Evolutionary conservation across 2,329 filamentous ascomycete genomes (phyloP), one percentile per base, ranked within the genome.

Genomic region (Clonostachys byssicola): DNA sequence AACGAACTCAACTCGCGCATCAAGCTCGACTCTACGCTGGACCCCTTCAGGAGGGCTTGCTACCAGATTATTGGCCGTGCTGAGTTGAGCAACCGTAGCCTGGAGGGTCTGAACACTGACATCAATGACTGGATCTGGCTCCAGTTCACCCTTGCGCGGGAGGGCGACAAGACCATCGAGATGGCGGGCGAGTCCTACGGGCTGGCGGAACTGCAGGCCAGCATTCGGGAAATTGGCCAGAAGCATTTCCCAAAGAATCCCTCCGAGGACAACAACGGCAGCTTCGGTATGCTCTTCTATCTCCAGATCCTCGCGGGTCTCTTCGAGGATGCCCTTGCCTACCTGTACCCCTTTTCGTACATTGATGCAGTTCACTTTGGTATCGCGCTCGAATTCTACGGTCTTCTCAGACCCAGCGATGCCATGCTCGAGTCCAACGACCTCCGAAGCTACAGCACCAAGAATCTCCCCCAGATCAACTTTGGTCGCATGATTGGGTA

Each of bases 341-440:
- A 95, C 65, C 79, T 99, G 16, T 96, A 96, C 62, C 81, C 84
- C 42, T 94, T 95, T 70, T 89, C 90, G 44, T 95, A 96, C 59
- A 83, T 96, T 42, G 92, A 95, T 54, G 92, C 92, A 20, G 89
- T 96, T 43, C 95, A 99, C 73, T 96, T 97, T 61, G 90, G 90
- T 18, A 86, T 97, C 59, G 90, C 86, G 1, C 78, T 99, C 41
- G 84, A 86, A 56, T 96, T 88, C 69, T 96, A 96, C 63, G 92
- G 92, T 13, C 75, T 99, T 50, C 73, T 99, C 51, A 86, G 92
- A 35, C 89, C 95, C 30, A 88, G 90, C 35, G 89, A 95, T 64
- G 90, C 90, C 52, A 80, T 82, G 56, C 80, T 81, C 8, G 83
- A 83, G 10, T 83, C 87, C 44, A 86, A 87, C 60, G 88, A 95